These are phyloP conservation scores for Plasmodium cynomolgi DNA, from an alignment of 169 alveolate species.

Conservation along the genomic window DNA sequence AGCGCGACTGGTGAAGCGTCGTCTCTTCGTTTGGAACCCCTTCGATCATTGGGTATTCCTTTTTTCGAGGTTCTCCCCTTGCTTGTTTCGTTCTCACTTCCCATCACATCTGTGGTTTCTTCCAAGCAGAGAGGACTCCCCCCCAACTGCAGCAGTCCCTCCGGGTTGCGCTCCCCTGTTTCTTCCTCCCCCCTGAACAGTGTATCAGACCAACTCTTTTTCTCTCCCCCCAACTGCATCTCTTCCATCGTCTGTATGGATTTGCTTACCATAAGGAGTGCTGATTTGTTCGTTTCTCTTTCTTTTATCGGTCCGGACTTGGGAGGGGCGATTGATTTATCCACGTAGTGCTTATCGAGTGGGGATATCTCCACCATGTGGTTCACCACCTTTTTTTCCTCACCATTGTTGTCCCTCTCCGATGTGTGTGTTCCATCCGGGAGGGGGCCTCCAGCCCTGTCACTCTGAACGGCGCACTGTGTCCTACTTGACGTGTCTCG, in stretches of 20 bases:
- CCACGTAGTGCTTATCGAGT: not conserved
- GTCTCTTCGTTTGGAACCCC: not conserved
- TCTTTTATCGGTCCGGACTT: not conserved
- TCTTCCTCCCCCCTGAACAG: not conserved
- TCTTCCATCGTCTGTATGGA: not conserved
- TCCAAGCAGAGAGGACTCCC: not conserved
- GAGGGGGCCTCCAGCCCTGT: not conserved
- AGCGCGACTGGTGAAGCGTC: not conserved
- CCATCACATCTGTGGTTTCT: not conserved
- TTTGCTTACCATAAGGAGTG: not conserved
- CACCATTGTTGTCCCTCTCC: not conserved
- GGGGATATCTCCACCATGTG: not conserved
- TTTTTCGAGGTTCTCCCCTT: not conserved
- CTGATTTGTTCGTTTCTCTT: not conserved
- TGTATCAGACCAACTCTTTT: not conserved
- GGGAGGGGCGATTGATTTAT: not conserved
- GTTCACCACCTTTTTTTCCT: not conserved
- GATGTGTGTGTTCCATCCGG: not conserved
- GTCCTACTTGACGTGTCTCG: not conserved
- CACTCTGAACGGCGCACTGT: not conserved
- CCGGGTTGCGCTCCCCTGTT: not conserved
- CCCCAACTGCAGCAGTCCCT: not conserved
- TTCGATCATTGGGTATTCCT: not conserved
- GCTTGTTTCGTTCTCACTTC: not conserved
- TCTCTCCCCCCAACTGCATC: not conserved